These are phyloP conservation scores for Trichoderma simmonsii DNA, from an alignment of 2,329 filamentous ascomycete genomes.

Conservation along the genomic window DNA sequence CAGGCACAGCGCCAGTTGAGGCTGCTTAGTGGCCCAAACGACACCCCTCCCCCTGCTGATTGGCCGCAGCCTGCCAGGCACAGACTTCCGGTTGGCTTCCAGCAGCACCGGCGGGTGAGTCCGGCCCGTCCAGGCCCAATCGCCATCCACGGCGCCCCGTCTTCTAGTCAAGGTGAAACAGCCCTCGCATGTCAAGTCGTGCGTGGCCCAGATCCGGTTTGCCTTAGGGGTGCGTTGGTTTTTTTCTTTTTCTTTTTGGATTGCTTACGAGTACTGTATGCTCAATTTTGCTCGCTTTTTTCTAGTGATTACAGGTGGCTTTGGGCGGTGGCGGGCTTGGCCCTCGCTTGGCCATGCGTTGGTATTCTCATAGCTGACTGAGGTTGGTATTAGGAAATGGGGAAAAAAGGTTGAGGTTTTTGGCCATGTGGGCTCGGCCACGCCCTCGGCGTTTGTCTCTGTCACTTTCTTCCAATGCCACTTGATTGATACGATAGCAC, in stretches of 20 bases:
- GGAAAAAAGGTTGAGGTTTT: neutral
- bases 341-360: neutral
- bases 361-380: neutral
- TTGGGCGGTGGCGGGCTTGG: neutral
- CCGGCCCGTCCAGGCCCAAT: conserved; percentile 16
- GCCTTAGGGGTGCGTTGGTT: neutral
- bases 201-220: neutral
- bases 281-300: too few species aligned
- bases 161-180: conserved; percentile 17
- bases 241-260: neutral
- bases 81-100: conserved; percentile 21
- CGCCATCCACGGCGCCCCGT: conserved; percentile 1
- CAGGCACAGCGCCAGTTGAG: conserved; percentile 11
- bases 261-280: neutral
- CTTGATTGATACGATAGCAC: neutral
- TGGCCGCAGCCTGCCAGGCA: conserved; percentile 21
- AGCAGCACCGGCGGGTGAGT: neutral
- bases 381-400: neutral
- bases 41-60: neutral
- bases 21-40: neutral
- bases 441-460: neutral
- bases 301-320: neutral
- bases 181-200: conserved; percentile 10
- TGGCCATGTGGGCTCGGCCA: neutral
- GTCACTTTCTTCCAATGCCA: neutral